Evolutionary conservation across 2,329 filamentous ascomycete genomes (phyloP).

Genomic region (Hypomyces rosellus): DNA sequence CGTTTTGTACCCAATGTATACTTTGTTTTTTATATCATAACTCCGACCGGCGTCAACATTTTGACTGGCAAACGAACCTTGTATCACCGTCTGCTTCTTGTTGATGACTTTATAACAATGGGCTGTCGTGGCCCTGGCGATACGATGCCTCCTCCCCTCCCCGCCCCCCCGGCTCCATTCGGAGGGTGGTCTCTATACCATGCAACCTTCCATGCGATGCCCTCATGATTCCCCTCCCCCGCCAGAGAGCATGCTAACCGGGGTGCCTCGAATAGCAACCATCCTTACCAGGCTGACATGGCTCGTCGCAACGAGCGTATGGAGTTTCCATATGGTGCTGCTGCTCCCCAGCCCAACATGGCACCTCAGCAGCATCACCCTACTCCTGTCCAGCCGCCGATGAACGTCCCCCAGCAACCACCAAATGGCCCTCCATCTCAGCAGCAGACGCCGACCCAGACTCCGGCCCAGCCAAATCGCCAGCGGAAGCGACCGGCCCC

Average conservation of each 20-base stretch:
- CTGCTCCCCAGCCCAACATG: constrained; percentile 34
- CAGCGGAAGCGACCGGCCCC: constrained; percentile 38
- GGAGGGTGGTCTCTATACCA: constrained; percentile 12
- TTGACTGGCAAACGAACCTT: constrained; percentile 15
- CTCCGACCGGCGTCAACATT: constrained; percentile 9
- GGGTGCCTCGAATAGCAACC: constrained; percentile 28
- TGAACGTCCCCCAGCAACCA: constrained; percentile 39
- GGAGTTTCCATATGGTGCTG: constrained; percentile 35
- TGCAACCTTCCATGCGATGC: constrained; percentile 18
- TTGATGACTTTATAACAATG: constrained; percentile 17
- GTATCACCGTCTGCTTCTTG: constrained; percentile 20
- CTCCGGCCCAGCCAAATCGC: constrained; percentile 32
- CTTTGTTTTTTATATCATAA: constrained; percentile 9
- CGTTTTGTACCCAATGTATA: constrained; percentile 16
- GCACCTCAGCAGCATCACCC: constrained; percentile 32
- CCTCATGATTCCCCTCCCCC: constrained; percentile 20
- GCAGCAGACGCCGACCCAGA: constrained; percentile 33
- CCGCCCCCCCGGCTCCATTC: constrained; percentile 5
- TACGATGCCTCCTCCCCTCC: constrained; percentile 11
- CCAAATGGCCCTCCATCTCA: constrained; percentile 27
- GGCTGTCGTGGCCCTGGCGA: constrained; percentile 14
- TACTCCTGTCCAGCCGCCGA: constrained; percentile 34
- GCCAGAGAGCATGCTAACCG: constrained; percentile 24
- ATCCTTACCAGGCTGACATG: constrained; percentile 48
- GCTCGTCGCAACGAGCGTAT: constrained; percentile 38